A percentile compares a stretch with the other conserved stretches of the same genome.
These are phyloP conservation scores for Leccinum variicolor DNA, from an alignment of 768 basidiomycete genomes.

Conservation along the genomic window DNA sequence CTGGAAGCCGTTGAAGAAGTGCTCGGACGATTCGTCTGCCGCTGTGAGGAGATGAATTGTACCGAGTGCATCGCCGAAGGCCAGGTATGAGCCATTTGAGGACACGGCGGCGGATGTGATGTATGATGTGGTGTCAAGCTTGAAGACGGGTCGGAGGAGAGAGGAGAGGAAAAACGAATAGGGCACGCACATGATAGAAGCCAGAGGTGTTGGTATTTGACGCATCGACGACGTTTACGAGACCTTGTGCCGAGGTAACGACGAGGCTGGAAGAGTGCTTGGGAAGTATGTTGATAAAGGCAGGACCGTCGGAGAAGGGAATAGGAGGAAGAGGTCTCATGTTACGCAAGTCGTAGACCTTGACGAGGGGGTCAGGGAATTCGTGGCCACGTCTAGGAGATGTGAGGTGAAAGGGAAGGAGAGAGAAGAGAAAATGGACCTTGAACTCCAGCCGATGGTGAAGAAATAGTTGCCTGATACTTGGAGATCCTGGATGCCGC, in stretches of 20 bases:
- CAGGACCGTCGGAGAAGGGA: slow-evolving; percentile 82
- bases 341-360: slow-evolving; percentile 85
- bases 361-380: slow-evolving; percentile 87
- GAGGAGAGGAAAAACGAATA: background rate
- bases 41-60: slow-evolving; percentile 79
- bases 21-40: slow-evolving; percentile 51
- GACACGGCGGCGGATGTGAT: slow-evolving; percentile 80
- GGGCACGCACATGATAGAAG: slow-evolving; percentile 68
- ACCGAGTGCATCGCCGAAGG: slow-evolving; percentile 88
- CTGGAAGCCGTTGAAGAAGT: slow-evolving; percentile 86
- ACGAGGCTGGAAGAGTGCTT: slow-evolving; percentile 70
- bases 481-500: slow-evolving; percentile 81
- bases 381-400: slow-evolving; percentile 75
- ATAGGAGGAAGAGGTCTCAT: slow-evolving; percentile 82
- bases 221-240: slow-evolving; percentile 83
- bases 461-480: slow-evolving; percentile 76
- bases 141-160: slow-evolving; percentile 6
- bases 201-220: slow-evolving; percentile 64
- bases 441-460: slow-evolving; percentile 83
- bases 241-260: slow-evolving; percentile 75
- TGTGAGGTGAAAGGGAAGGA: slow-evolving; percentile 7
- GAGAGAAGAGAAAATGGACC: slow-evolving; percentile 43
- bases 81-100: slow-evolving; percentile 85
- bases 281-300: slow-evolving; percentile 80
- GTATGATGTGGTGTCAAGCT: slow-evolving; percentile 74